Conservation (phyloP, 2,329 filamentous ascomycete genomes). For the Talaromyces sp. region DNA sequence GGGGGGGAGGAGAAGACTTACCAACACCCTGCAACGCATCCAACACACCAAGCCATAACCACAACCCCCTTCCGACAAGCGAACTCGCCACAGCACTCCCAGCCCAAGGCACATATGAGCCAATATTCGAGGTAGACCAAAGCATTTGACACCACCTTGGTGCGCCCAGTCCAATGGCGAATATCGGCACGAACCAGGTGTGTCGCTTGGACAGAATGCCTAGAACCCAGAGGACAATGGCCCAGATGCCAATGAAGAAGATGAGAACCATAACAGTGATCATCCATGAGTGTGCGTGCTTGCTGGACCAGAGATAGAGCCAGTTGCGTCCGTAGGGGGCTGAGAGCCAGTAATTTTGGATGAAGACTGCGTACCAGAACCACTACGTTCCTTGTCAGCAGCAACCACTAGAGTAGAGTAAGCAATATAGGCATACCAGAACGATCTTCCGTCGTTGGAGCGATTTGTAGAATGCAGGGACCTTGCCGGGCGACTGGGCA, state of each 20-base stretch:
- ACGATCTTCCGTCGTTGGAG: slow-evolving; percentile 54
- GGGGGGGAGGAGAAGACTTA: background rate
- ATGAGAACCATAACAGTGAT: slow-evolving; percentile 47
- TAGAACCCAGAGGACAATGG: slow-evolving; percentile 47
- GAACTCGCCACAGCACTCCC: slow-evolving; percentile 51
- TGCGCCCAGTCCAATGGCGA: slow-evolving; percentile 58
- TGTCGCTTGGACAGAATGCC: slow-evolving; percentile 52
- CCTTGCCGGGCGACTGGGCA: slow-evolving; percentile 54
- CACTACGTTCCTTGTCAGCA: slow-evolving; percentile 37
- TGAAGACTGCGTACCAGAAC: slow-evolving; percentile 56
- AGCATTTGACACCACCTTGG: slow-evolving; percentile 63
- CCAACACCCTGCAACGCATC: slow-evolving; percentile 61
- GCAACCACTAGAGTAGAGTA: background rate
- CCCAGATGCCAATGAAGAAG: slow-evolving; percentile 53
- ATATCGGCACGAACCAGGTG: slow-evolving; percentile 61
- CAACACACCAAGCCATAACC: slow-evolving; percentile 61
- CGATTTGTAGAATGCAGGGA: slow-evolving; percentile 57
- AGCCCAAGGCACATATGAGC: slow-evolving; percentile 58
- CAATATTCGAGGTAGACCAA: slow-evolving; percentile 57
- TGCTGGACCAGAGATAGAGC: slow-evolving; percentile 52
- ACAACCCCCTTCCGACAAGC: slow-evolving; percentile 52
- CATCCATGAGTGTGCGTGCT: slow-evolving; percentile 51
- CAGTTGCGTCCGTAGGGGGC: slow-evolving; percentile 60
- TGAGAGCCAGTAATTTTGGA: slow-evolving; percentile 60
- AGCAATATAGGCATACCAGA: slow-evolving; percentile 20